Percentiles rank a stretch among this genome's conserved stretches.
Evolutionary conservation across 1,284 basidiomycete species (phyloP).

Genomic region (Stygiomarasmius scandens): DNA sequence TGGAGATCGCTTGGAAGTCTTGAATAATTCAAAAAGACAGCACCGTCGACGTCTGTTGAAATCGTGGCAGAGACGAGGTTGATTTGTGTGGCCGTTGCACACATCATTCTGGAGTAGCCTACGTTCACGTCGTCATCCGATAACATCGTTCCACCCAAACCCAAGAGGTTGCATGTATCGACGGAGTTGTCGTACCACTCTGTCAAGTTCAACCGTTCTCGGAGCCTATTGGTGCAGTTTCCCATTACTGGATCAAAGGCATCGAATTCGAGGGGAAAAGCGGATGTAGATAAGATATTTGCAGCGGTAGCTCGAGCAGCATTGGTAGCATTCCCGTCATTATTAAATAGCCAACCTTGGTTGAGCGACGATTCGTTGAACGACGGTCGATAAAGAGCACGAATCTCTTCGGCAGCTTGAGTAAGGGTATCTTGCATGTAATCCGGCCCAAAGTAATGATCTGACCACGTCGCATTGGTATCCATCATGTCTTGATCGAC

Average conservation of each 20-base stretch:
- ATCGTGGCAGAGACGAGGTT: constrained; percentile 24
- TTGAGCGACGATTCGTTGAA: constrained; percentile 19
- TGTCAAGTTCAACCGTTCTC: neutral
- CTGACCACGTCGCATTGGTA: neutral
- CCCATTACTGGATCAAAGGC: neutral
- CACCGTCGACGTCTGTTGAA: constrained; percentile 15
- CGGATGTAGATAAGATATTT: neutral
- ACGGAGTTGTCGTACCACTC: neutral
- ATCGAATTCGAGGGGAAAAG: neutral
- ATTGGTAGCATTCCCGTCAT: neutral
- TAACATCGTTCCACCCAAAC: constrained; percentile 15
- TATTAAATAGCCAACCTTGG: neutral
- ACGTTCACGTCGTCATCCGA: neutral
- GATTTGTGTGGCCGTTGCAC: constrained; percentile 23
- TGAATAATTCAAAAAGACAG: constrained; percentile 11
- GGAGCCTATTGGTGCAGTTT: constrained; percentile 2
- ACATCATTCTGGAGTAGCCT: constrained; percentile 19
- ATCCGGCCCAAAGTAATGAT: constrained; percentile 20
- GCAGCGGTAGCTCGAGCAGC: neutral
- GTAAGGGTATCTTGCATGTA: constrained; percentile 15
- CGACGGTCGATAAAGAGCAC: constrained; percentile 14
- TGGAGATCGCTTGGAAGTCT: constrained; percentile 24
- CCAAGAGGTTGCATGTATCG: constrained; percentile 16
- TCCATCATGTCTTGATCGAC: neutral
- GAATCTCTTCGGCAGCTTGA: constrained; percentile 17